Conservation (phyloP, 1,139 yeast species). For the Geotrichum cucujoidarum region DNA sequence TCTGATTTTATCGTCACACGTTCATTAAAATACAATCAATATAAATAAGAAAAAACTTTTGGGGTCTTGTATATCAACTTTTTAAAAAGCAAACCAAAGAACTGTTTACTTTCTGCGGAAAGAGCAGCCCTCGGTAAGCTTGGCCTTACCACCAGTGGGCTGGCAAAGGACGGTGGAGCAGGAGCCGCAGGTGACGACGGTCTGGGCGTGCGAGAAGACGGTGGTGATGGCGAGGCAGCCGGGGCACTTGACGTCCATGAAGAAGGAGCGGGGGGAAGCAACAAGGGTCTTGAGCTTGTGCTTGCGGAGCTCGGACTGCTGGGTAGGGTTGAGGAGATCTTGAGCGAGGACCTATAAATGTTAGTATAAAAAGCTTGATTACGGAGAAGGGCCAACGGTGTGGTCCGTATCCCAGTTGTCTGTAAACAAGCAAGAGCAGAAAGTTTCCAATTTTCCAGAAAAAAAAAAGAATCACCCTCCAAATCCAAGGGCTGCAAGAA, state of each 20-base stretch:
- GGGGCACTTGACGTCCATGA: conserved; percentile 99
- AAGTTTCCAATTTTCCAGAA: no score
- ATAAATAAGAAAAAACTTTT: background rate
- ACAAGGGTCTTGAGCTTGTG: conserved; percentile 98
- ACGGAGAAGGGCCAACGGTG: no score
- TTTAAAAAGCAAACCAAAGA: background rate
- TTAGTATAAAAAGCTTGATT: no score
- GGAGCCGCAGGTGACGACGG: conserved; percentile 98
- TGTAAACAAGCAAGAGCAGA: no score
- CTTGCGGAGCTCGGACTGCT: conserved; percentile 92
- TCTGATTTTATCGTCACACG: background rate
- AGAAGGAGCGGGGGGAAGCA: conserved; percentile 96
- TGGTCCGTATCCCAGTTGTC: no score
- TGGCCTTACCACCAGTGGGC: conserved; percentile 99
- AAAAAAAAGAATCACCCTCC: conserved; percentile 9
- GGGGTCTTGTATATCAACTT: background rate
- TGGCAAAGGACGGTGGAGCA: conserved; percentile 98
- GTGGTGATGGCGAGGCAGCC: conserved; percentile 99
- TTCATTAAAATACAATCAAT: background rate
- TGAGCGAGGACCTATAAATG: conserved; percentile 76
- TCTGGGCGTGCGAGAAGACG: conserved; percentile 99
- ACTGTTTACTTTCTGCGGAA: conserved; percentile 90
- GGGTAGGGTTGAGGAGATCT: conserved; percentile 95
- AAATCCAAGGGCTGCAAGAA: no score
- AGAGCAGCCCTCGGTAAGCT: conserved; percentile 98